These are phyloP conservation scores for Wallacemonas rigidus DNA, from an alignment of 208 protist species.

Conservation along the genomic window DNA sequence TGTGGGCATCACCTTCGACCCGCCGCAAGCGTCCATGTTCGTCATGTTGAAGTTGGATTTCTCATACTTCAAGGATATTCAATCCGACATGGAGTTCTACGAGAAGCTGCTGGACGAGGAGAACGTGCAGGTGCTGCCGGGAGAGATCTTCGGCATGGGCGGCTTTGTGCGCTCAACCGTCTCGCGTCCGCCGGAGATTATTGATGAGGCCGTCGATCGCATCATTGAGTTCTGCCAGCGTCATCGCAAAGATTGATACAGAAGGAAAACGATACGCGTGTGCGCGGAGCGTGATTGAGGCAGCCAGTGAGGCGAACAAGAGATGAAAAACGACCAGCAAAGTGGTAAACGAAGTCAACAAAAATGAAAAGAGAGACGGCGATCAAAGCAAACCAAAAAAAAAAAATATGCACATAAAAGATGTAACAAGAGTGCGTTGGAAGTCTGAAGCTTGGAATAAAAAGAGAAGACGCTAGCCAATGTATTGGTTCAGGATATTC, in stretches of 20 bases:
- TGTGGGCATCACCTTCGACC: constrained; percentile 48
- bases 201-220: constrained; percentile 80
- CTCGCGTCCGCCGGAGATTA: constrained; percentile 63
- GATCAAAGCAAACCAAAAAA: not conserved
- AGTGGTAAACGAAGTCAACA: not conserved
- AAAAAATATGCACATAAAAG: not conserved
- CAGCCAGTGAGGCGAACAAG: not conserved
- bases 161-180: constrained; percentile 88
- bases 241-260: constrained; percentile 12
- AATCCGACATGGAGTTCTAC: constrained; percentile 84
- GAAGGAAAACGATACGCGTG: not conserved
- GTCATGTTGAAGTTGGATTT: constrained; percentile 86
- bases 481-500: not conserved
- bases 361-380: constrained; percentile 2
- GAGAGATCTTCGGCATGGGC: constrained; percentile 42
- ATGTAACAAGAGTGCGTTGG: no score
- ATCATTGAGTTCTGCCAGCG: constrained; percentile 82
- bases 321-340: not conserved
- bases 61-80: constrained; percentile 66
- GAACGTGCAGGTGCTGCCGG: constrained; percentile 90
- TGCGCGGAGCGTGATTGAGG: not conserved
- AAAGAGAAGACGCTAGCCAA: not conserved
- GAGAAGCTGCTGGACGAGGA: constrained; percentile 83
- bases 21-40: constrained; percentile 86
- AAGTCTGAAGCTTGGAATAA: not conserved